Conservation (phyloP, 2,329 filamentous ascomycete species). For the Fusarium subglutinans region DNA sequence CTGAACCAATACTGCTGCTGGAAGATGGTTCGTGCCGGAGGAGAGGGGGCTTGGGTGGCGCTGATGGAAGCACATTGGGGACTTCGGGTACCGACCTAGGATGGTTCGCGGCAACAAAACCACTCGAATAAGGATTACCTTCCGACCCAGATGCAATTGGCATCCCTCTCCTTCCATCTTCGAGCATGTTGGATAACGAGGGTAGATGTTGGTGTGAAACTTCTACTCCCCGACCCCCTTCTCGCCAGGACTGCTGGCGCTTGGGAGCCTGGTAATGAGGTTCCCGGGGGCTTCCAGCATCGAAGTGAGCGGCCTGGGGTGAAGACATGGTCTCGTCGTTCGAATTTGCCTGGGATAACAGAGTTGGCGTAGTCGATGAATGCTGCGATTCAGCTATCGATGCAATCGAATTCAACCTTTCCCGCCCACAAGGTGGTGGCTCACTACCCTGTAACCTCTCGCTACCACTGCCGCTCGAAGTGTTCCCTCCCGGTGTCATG, state of each 20-base stretch:
- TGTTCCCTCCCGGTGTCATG: conserved; percentile 49
- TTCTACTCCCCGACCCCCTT: conserved; percentile 33
- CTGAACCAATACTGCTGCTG: conserved; percentile 53
- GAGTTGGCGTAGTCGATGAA: conserved; percentile 51
- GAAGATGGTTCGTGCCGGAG: conserved; percentile 59
- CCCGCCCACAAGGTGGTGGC: conserved; percentile 56
- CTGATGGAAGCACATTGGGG: conserved; percentile 42
- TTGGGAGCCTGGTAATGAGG: conserved; percentile 40
- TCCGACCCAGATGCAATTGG: conserved; percentile 32
- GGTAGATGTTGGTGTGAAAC: conserved; percentile 51
- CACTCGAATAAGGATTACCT: conserved; percentile 38
- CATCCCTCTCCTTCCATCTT: conserved; percentile 44
- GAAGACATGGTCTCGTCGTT: conserved; percentile 57
- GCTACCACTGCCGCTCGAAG: conserved; percentile 55
- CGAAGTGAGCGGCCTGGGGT: conserved; percentile 51
- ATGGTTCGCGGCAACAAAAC: conserved; percentile 45
- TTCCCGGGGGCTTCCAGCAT: conserved; percentile 44
- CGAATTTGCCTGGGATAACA: conserved; percentile 49
- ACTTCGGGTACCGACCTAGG: conserved; percentile 42
- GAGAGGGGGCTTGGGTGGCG: conserved; percentile 49
- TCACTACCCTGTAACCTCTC: conserved; percentile 61
- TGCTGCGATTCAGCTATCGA: conserved; percentile 58
- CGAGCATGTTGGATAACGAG: conserved; percentile 59
- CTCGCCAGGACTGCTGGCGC: conserved; percentile 44
- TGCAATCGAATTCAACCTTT: conserved; percentile 58